A percentile compares a stretch with the other conserved stretches of the same genome.
Evolutionary conservation across 1,284 basidiomycete species (phyloP).

Genomic region (Wallemia hederae): DNA sequence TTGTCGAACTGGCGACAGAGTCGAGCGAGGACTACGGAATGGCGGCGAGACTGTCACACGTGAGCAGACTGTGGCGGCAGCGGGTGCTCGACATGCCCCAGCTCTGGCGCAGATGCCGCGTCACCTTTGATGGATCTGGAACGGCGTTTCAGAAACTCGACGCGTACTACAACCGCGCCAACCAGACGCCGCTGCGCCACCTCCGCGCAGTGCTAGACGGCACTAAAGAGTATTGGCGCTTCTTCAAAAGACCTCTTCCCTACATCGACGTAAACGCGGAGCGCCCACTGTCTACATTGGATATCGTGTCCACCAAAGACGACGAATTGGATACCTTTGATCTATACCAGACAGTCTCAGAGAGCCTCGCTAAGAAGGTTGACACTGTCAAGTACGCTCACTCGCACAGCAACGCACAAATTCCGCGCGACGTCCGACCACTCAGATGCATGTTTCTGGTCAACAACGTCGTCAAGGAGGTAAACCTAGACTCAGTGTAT

Average conservation of each 20-base stretch:
- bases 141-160: background rate
- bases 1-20: background rate
- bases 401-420: background rate
- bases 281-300: background rate
- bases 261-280: background rate
- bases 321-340: background rate
- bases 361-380: background rate
- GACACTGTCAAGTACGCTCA: background rate
- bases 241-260: background rate
- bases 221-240: background rate
- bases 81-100: background rate
- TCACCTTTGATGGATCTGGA: background rate
- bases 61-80: background rate
- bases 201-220: background rate
- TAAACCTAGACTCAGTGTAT: background rate
- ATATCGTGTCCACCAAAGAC: no score
- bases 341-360: background rate
- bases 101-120: background rate
- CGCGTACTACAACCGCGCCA: background rate
- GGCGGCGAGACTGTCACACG: background rate
- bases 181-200: background rate
- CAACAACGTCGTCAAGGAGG: no score
- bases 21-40: background rate
- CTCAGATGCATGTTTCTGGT: background rate
- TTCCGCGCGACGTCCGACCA: background rate